These are phyloP conservation scores for Rhodomyrtus psidioides DNA, from an alignment of 441 rosid species.

Conservation along the genomic window DNA sequence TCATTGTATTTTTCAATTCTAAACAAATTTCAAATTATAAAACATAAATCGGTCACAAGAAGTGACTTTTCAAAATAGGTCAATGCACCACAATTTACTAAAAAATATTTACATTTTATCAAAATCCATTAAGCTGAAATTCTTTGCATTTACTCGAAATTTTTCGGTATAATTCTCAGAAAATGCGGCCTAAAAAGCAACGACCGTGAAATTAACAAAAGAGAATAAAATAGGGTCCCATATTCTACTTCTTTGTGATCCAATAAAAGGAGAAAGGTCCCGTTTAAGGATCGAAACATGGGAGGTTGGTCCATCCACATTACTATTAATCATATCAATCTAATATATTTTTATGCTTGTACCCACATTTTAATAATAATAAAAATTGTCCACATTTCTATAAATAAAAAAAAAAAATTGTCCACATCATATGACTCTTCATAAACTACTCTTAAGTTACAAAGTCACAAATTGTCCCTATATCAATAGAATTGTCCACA, in stretches of 20 bases:
- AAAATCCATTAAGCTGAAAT: background rate
- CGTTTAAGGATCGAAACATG: too few species aligned
- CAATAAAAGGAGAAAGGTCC: background rate
- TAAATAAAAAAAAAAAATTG: background rate
- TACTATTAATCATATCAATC: background rate
- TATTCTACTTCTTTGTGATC: background rate
- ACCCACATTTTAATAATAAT: background rate
- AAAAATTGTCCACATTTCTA: background rate
- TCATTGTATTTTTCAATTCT: background rate
- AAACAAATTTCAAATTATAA: background rate
- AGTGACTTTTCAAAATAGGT: background rate
- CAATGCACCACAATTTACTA: rapidly evolving
- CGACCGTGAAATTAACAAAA: background rate
- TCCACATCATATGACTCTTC: background rate
- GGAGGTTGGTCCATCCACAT: background rate
- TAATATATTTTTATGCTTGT: background rate
- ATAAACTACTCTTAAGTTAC: background rate
- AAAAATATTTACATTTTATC: background rate
- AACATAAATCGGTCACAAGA: background rate
- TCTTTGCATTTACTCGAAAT: background rate
- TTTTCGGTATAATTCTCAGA: background rate
- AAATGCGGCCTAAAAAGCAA: background rate
- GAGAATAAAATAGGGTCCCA: background rate
- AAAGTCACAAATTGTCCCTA: background rate
- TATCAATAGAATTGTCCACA: too few species aligned